These are phyloP conservation scores for Phaeosphaeriaceae sp. DNA, from an alignment of 2,329 filamentous ascomycete genomes.

Conservation along the genomic window DNA sequence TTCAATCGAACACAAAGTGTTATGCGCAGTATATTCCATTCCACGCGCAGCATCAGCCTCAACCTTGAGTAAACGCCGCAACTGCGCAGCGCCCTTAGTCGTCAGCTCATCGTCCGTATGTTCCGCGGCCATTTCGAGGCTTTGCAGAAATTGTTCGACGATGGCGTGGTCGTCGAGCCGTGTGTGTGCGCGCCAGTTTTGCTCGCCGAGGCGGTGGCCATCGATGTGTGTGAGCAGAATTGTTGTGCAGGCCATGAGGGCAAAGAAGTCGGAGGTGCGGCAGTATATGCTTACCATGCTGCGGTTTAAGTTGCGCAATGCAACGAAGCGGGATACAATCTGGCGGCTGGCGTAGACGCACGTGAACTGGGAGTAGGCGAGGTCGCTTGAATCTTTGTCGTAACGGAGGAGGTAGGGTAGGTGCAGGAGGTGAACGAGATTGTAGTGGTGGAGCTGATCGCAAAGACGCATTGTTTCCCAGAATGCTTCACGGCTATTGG, in stretches of 20 bases:
- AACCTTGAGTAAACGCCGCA: conserved; percentile 22
- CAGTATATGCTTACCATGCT: conserved; percentile 12
- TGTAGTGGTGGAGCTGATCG: conserved; percentile 22
- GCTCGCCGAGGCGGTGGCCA: conserved; percentile 2
- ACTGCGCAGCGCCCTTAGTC: conserved; percentile 13
- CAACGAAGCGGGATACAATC: conserved; percentile 18
- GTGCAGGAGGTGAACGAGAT: conserved; percentile 23
- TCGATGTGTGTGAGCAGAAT: conserved; percentile 27
- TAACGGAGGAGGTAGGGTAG: conserved; percentile 24
- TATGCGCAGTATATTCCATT: background rate
- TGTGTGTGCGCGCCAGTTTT: conserved; percentile 19
- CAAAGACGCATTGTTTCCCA: conserved; percentile 13
- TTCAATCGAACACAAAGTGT: background rate
- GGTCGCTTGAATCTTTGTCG: conserved; percentile 3
- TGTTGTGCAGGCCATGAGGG: conserved; percentile 25
- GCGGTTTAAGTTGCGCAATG: conserved; percentile 15
- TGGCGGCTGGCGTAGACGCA: conserved; percentile 21
- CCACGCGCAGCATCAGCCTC: conserved; percentile 17
- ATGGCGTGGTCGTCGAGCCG: conserved; percentile 22
- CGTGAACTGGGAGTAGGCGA: conserved; percentile 13
- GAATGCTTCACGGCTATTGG: conserved; percentile 9
- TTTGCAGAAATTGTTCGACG: conserved; percentile 18
- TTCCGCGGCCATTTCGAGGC: conserved; percentile 9
- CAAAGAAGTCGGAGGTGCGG: conserved; percentile 23
- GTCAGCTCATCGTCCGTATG: conserved; percentile 17